Percentiles rank a stretch among this genome's conserved stretches.
Evolutionary conservation across 148 eudicot genomes (phyloP).

Genomic region (Dysphania ambrosioides): DNA sequence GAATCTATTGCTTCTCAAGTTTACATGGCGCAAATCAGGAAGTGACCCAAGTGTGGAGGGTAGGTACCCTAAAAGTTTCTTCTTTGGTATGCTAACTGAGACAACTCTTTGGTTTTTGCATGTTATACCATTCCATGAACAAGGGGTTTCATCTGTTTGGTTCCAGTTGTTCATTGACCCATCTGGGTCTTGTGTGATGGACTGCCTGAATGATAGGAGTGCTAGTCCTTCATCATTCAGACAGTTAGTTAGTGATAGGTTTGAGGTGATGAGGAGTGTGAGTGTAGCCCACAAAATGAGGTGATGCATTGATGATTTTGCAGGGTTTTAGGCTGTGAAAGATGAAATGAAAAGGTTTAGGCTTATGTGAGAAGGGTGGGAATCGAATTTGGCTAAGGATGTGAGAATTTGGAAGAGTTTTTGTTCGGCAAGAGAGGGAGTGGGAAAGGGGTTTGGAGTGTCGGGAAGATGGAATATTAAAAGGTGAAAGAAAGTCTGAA

Average conservation of each 20-base stretch:
- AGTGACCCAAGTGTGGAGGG: slow-evolving; percentile 62
- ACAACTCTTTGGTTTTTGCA: slow-evolving; percentile 72
- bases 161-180: slow-evolving; percentile 77
- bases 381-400: too few species aligned
- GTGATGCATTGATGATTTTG: slow-evolving; percentile 38
- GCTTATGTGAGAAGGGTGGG: slow-evolving; percentile 30
- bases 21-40: slow-evolving; percentile 67
- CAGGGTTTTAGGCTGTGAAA: too few species aligned
- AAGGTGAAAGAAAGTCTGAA: slow-evolving; percentile 19
- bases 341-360: too few species aligned
- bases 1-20: slow-evolving; percentile 68
- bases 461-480: slow-evolving; percentile 37
- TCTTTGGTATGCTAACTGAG: slow-evolving; percentile 79
- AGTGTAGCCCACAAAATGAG: slow-evolving; percentile 36
- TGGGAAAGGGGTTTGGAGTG: slow-evolving; percentile 29
- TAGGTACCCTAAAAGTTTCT: slow-evolving; percentile 66
- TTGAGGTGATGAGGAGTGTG: slow-evolving; percentile 35
- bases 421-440: slow-evolving; percentile 27
- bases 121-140: slow-evolving; percentile 96
- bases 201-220: slow-evolving; percentile 63
- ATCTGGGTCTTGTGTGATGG: slow-evolving; percentile 69
- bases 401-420: slow-evolving; percentile 16
- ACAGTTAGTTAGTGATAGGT: slow-evolving; percentile 25
- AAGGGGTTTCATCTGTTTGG: slow-evolving; percentile 67
- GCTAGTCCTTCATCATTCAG: slow-evolving; percentile 80